Conservation (phyloP, 2,329 filamentous ascomycete genomes). For the Pestalotiopsis sp. region DNA sequence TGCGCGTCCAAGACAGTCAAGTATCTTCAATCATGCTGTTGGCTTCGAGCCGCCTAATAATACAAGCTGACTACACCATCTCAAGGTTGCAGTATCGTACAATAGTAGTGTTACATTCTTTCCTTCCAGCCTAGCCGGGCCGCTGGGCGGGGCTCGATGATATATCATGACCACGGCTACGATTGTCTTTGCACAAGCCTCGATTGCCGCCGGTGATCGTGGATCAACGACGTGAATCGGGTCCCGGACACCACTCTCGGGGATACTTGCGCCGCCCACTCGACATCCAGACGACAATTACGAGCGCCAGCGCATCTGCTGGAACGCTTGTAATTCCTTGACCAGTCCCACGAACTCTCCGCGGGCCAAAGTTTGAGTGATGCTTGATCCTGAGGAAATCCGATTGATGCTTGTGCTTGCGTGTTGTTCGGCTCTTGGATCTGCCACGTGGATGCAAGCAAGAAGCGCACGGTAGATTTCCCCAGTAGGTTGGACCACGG, state of each 20-base stretch:
- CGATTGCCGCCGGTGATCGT: constrained; percentile 6
- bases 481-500: constrained; percentile 46
- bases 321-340: constrained; percentile 18
- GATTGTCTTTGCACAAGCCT: background rate
- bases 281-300: background rate
- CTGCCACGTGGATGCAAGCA: constrained; percentile 56
- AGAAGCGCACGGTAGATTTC: constrained; percentile 49
- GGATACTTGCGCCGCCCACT: background rate
- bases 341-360: constrained; percentile 35
- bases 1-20: background rate
- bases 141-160: background rate
- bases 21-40: background rate
- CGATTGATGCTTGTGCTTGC: constrained; percentile 23
- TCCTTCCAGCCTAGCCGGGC: no score
- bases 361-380: constrained; percentile 13
- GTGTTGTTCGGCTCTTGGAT: constrained; percentile 47
- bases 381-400: background rate
- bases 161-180: background rate
- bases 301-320: background rate
- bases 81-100: background rate
- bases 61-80: background rate
- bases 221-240: background rate
- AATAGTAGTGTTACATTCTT: constrained; percentile 6
- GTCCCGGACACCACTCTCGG: background rate
- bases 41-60: background rate